Base-by-base conservation (phyloP, 2,329 filamentous ascomycete species). In the Fonsecaea multimorphosa region DNA sequence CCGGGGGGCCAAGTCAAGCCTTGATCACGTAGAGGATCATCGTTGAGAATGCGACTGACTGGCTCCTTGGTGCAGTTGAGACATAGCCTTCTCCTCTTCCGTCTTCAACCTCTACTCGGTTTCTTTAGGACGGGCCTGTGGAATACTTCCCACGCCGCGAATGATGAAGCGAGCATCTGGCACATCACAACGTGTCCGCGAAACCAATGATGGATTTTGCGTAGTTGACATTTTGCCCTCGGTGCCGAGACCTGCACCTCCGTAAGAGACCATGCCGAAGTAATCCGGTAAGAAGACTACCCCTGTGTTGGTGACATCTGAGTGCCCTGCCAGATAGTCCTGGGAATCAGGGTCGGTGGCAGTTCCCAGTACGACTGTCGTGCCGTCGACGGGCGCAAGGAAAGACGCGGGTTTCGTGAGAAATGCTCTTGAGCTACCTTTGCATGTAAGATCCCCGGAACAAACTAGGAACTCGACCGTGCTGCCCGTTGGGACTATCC, bases 191-290 rank as follows among this genome's bases (percentile, higher is more conserved):
- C 65, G 65, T 24, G 61, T 62, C 38, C 58, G 49, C 19, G 61
- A 54, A 24, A 22, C 38, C 24, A 11, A 52, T 19, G 14, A 16
- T 19, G 38, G 22, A 16, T 49, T 49, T 5, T 24, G 46, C 14
- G 7, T 11, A 7, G 14, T 14, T 14, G 53, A 49, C 12, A 19
- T 24, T 7, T 3, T 29, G 16, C 40, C 27, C 6, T 55, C 55
- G 29, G 51, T 40, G 31, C 51, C 58, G 11, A 67, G 22, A 51
- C 58, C 61, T 12, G 58, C 58, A 19, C 65, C 65, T 27, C 58
- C 58, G 22, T 62, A 68, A 6, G 66, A 61, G 54, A 68, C 52
- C 66, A 70, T 68, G 1, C 68, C 68, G 55, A 70, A 70, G 51
- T 65, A 58, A 27, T 63, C 44, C 38, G 61, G 64, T 44, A 67